Percentiles rank a stretch among this genome's conserved stretches.
phyloP scores from a whole-genome alignment of 163 green algal species.

The Chlamydomonas reinhardtii region DNA sequence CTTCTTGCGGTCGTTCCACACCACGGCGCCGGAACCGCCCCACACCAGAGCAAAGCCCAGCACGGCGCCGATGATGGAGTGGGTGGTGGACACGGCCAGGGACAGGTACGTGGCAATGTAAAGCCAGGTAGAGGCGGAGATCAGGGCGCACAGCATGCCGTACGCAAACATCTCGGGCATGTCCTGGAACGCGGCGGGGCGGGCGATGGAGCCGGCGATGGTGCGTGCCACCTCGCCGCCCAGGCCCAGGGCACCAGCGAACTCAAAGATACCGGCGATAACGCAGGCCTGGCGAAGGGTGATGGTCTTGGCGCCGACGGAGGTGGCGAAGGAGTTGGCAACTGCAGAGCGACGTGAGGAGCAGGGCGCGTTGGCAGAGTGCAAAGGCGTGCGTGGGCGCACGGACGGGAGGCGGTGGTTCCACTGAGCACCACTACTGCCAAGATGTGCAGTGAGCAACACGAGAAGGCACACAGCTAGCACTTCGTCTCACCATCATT shows the following conservation, averaged over 20 bases:
- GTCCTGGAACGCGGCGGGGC: neutral
- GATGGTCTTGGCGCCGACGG: constrained; percentile 71
- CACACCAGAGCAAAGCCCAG: constrained; percentile 67
- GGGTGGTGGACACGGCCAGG: constrained; percentile 69
- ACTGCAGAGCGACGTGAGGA: constrained; percentile 19
- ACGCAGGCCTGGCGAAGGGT: constrained; percentile 57
- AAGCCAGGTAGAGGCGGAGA: constrained; percentile 59
- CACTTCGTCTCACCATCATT: constrained; percentile 60
- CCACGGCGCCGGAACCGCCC: neutral
- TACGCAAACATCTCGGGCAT: constrained; percentile 45
- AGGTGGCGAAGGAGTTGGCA: constrained; percentile 70
- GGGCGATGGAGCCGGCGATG: constrained; percentile 45
- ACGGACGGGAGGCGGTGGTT: too few species aligned
- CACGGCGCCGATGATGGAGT: constrained; percentile 61
- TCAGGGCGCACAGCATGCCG: constrained; percentile 66
- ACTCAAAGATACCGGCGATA: constrained; percentile 71
- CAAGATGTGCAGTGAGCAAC: too few species aligned
- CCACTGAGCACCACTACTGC: too few species aligned
- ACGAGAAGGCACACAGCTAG: too few species aligned
- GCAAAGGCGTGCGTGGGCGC: too few species aligned
- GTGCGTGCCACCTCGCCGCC: constrained; percentile 57
- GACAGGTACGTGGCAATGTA: constrained; percentile 62
- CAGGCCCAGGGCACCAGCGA: constrained; percentile 64
- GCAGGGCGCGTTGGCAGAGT: too few species aligned
- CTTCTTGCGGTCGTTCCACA: neutral